Evolutionary conservation across 2,329 filamentous ascomycete genomes (phyloP), one percentile per base, ranked within the genome.

Genomic region (Alternaria arbusti): DNA sequence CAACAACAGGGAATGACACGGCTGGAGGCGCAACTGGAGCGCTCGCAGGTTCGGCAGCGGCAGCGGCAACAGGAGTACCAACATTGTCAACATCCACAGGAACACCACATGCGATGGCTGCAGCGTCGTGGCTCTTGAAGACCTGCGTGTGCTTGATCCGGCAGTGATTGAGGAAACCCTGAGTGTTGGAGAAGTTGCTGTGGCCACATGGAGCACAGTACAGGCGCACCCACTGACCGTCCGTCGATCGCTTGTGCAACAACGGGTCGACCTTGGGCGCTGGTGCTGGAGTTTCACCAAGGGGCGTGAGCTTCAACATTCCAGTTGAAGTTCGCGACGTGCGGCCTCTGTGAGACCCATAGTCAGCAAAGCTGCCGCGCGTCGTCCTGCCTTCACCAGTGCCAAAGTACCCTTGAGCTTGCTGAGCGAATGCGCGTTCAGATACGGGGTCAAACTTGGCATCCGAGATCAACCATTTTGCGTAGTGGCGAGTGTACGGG

Each of bases 111-210:
- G 92, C 91, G 59, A 94, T 86, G 32, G 95, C 96, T 66, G 96
- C 96, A 74, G 94, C 93, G 79, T 98, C 95, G 75, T 99, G 96
- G 72, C 93, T 97, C 82, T 97, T 95, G 84, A 94, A 98, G 68
- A 96, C 94, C 63, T 93, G 88, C 77, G 91, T 92, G 82, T 99
- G 96, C 25, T 94, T 94, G 73, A 99, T 98, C 61, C 96, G 93
- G 78, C 95, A 98, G 78, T 99, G 96, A 77, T 99, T 99, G 83
- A 99, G 96, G 82, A 98, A 98, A n/a, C 96, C 96, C 80, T 98
- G 96, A 0, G 94, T 96, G 82, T 94, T 98, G 59, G 91, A 94
- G 76, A 98, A 98, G 79, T 97, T 93, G 78, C 93, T 92, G 67
- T 95, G 88, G 54, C 93, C 87, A 80, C 96, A 98, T 79, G 96